Conservation (phyloP, 129 eudicot species). For the Artemisia tridentata region DNA sequence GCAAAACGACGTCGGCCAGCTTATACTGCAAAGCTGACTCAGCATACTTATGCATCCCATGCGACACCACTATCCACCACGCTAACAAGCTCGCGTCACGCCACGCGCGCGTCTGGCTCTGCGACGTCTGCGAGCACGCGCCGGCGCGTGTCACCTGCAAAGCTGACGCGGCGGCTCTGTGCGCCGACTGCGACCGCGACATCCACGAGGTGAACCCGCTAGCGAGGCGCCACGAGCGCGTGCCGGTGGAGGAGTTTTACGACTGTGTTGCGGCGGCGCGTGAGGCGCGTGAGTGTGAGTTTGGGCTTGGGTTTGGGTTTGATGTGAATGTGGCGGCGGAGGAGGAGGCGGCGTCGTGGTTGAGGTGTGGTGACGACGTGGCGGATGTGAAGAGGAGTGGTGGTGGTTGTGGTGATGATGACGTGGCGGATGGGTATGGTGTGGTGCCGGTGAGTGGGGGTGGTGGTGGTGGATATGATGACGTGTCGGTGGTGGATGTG, state of each 20-base stretch:
- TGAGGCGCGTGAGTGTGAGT: constrained; percentile 16
- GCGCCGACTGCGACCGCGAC: constrained; percentile 72
- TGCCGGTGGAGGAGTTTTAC: constrained; percentile 64
- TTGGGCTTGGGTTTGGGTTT: constrained; percentile 17
- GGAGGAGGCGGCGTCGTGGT: constrained; percentile 85
- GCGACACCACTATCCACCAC: constrained; percentile 81
- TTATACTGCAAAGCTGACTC: constrained; percentile 80
- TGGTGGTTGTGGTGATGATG: not conserved
- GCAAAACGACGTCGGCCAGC: constrained; percentile 63
- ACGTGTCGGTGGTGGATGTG: constrained; percentile 18
- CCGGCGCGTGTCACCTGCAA: constrained; percentile 83
- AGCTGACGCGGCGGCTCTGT: constrained; percentile 87
- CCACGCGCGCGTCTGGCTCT: constrained; percentile 85
- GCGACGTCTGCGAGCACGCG: constrained; percentile 86
- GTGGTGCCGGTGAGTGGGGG: constrained; percentile 63
- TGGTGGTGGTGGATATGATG: too few species aligned
- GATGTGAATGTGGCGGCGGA: constrained; percentile 52
- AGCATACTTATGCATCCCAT: constrained; percentile 63
- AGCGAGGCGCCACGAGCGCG: constrained; percentile 85
- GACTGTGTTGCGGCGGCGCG: constrained; percentile 39
- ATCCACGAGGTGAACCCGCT: constrained; percentile 80
- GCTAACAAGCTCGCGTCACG: constrained; percentile 94
- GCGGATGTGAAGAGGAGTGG: constrained; percentile 31
- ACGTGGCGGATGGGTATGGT: constrained; percentile 33
- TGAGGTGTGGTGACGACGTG: constrained; percentile 19